Base-by-base conservation (phyloP, 2,329 filamentous ascomycete species). In the Penicillium decumbens region DNA sequence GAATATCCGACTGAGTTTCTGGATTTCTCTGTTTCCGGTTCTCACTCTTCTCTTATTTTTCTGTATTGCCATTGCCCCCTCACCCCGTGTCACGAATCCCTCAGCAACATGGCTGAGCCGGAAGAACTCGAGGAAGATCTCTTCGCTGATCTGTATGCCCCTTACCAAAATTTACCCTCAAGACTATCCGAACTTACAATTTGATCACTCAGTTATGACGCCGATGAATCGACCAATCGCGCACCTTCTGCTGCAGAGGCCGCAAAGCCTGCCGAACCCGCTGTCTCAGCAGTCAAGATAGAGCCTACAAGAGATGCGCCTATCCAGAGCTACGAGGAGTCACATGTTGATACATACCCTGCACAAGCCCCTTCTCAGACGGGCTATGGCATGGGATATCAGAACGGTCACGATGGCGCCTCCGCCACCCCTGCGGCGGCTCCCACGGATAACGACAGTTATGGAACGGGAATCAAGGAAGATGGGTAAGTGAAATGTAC, bases 71-170 rank as follows among this genome's bases (percentile, higher is more conserved):
- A 50, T 46, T 50, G 41, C n/a, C 40, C 12, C n/a, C 24, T 45
- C 24, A 23, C 24, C 24, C 28, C 23, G 8, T 41, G 8, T 37
- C 12, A 33, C 43, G 27, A 23, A 41, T 37, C n/a, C 47, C 32
- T 47, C 37, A 51, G 52, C 69, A 78, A 43, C 62, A 93, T 92
- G 88, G 83, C 88, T 41, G 89, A 93, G 65, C 77, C 80, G 45
- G 88, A 91, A 65, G 88, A 88, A 60, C 84, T 89, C 60, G 90
- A 95, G 62, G 91, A 95, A 66, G 90, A 95, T 79, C 87, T 95
- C 73, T 95, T 95, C 72, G 90, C 90, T 64, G 91, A 95, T 75
- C 82, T 95, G 90, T 95, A 77, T 75, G 89, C 45, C 30, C 44
- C 38, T 43, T 43, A 41, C 33, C 38, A 15, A 13, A 15, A 28